Percentiles rank a stretch among this genome's conserved stretches.
Conservation (phyloP, 2,329 filamentous ascomycete genomes). For the Claviceps lovelessii region DNA sequence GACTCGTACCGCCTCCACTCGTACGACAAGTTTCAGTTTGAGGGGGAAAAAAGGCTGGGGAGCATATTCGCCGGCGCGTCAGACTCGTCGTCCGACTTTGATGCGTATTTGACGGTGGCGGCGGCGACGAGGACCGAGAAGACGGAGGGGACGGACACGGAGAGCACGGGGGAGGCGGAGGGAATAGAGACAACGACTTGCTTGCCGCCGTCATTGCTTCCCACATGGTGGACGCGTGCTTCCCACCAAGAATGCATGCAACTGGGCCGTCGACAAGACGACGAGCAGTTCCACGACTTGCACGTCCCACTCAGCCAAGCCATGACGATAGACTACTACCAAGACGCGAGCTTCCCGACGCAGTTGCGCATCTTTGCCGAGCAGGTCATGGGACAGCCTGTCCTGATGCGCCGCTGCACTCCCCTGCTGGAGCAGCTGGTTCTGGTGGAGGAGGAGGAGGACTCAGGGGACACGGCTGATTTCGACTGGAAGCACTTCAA, state of each 20-base stretch:
- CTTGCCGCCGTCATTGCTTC: slow-evolving; percentile 15
- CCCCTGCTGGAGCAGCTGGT: background rate
- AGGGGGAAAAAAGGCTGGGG: slow-evolving; percentile 7
- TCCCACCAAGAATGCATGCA: slow-evolving; percentile 20
- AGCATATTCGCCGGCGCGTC: slow-evolving; percentile 10
- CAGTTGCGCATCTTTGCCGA: slow-evolving; percentile 29
- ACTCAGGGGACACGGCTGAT: background rate
- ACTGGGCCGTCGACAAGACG: slow-evolving; percentile 9
- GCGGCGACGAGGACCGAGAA: background rate
- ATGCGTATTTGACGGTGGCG: slow-evolving; percentile 9
- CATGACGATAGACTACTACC: slow-evolving; percentile 22
- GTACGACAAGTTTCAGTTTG: slow-evolving; percentile 16
- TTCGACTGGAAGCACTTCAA: slow-evolving; percentile 2
- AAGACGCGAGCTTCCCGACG: slow-evolving; percentile 23
- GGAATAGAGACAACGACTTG: background rate
- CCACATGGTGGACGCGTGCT: slow-evolving; percentile 24
- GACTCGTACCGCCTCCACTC: slow-evolving; percentile 28
- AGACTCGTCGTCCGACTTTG: slow-evolving; percentile 16
- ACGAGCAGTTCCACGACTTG: slow-evolving; percentile 14
- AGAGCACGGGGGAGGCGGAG: background rate
- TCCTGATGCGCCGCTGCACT: background rate
- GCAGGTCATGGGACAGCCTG: slow-evolving; percentile 10
- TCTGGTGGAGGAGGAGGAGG: background rate
- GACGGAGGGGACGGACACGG: background rate
- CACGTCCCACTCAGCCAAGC: slow-evolving; percentile 12